Percentiles rank a stretch among this genome's conserved stretches.
These are phyloP conservation scores for Cyclotella cryptica DNA, from an alignment of 108 stramenopile genomes.

Conservation along the genomic window DNA sequence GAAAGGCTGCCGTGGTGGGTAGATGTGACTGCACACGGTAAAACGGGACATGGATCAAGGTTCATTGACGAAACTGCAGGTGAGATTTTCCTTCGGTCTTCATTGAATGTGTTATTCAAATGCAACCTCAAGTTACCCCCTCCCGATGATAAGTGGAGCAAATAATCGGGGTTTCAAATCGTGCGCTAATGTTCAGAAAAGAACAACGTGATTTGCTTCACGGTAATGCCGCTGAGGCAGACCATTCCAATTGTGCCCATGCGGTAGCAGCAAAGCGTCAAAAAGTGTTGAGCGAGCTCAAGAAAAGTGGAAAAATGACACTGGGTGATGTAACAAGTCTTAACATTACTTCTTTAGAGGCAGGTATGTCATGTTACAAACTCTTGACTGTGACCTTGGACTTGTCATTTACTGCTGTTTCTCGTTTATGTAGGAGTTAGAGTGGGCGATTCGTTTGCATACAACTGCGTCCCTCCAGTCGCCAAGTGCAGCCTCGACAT, in stretches of 20 bases:
- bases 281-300: slow-evolving; percentile 23
- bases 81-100: too few relatives aligned
- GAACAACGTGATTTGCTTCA: slow-evolving; percentile 86
- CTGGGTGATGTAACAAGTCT: slow-evolving; percentile 96
- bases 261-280: slow-evolving; percentile 68
- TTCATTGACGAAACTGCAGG: slow-evolving; percentile 93
- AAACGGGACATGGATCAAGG: slow-evolving; percentile 95
- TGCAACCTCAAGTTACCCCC: too few relatives aligned
- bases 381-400: neutral
- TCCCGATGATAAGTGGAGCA: too few relatives aligned
- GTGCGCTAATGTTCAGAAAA: slow-evolving; percentile 86
- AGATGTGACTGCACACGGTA: slow-evolving; percentile 86
- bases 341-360: slow-evolving; percentile 94
- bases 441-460: slow-evolving; percentile 78
- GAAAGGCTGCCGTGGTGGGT: slow-evolving; percentile 94
- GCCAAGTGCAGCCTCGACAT: slow-evolving; percentile 94
- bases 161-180: slow-evolving; percentile 82
- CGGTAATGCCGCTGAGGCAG: slow-evolving; percentile 38
- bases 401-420: neutral
- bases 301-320: slow-evolving; percentile 70
- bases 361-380: slow-evolving; percentile 19
- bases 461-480: slow-evolving; percentile 90
- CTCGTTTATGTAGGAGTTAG: slow-evolving; percentile 62
- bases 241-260: slow-evolving; percentile 80
- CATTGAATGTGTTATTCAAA: too few relatives aligned